phyloP scores from a whole-genome alignment of 2,329 filamentous ascomycete species.

The Magnaporthiopsis incrustans region DNA sequence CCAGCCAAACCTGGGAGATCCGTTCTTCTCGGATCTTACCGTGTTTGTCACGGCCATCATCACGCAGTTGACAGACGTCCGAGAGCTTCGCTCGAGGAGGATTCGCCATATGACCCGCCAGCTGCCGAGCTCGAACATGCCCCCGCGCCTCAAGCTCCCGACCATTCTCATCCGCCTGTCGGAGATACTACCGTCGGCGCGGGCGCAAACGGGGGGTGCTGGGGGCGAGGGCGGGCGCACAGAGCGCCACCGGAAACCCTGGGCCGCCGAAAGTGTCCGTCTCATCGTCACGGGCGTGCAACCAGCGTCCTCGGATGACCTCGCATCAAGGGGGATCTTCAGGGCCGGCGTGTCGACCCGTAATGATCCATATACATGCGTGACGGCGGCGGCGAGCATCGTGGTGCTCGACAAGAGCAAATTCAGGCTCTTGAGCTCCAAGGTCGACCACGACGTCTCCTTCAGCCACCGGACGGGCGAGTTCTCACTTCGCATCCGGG shows the following conservation, averaged over 20 bases:
- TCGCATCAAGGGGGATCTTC: conserved; percentile 1
- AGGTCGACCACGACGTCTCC: conserved; percentile 52
- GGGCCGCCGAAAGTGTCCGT: conserved; percentile 52
- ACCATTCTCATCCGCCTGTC: conserved; percentile 41
- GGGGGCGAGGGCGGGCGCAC: neutral
- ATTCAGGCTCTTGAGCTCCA: conserved; percentile 45
- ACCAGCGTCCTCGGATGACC: conserved; percentile 9
- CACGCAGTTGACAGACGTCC: conserved; percentile 39
- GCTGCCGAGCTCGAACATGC: conserved; percentile 28
- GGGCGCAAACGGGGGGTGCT: conserved; percentile 11
- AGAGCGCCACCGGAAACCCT: conserved; percentile 23
- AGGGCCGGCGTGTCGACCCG: conserved; percentile 20
- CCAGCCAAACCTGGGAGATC: conserved; percentile 35
- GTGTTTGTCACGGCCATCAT: conserved; percentile 43
- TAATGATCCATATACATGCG: conserved; percentile 23
- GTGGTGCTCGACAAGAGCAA: conserved; percentile 43
- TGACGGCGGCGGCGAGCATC: conserved; percentile 46
- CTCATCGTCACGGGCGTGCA: conserved; percentile 47
- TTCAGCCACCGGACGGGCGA: conserved; percentile 53
- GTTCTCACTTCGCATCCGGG: conserved; percentile 54
- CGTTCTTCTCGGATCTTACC: conserved; percentile 45
- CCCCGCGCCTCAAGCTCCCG: conserved; percentile 37
- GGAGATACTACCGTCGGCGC: conserved; percentile 25
- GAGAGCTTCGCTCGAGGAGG: conserved; percentile 35
- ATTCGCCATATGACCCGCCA: conserved; percentile 30